Evolutionary conservation across 83 land plant species (phyloP).

Genomic region (Thuja plicata): DNA sequence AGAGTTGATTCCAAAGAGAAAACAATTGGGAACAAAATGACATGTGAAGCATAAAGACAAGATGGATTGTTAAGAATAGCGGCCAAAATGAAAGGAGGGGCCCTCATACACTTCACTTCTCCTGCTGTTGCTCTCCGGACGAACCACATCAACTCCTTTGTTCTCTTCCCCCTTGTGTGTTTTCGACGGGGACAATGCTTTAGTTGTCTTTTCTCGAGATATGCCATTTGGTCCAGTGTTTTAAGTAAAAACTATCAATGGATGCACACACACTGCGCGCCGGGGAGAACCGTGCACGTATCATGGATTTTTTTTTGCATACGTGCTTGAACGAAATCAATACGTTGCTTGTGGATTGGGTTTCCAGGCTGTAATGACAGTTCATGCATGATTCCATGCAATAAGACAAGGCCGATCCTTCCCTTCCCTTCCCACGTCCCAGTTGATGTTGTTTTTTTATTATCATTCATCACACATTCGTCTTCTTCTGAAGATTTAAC

Average conservation of each 20-base stretch:
- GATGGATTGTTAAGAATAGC: not conserved
- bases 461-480: not conserved
- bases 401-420: slow-evolving; percentile 8
- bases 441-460: not conserved
- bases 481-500: not conserved
- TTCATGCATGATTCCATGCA: not conserved
- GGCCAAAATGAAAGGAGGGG: not conserved
- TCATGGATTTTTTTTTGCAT: not conserved
- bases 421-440: not conserved
- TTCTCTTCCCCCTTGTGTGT: not conserved
- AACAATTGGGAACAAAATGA: not conserved
- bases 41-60: slow-evolving; percentile 14
- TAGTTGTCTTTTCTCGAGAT: too few species aligned
- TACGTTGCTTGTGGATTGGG: not conserved
- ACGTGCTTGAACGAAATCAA: not conserved
- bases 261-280: not conserved
- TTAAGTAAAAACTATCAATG: too few species aligned
- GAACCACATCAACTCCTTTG: slow-evolving; percentile 3
- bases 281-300: slow-evolving; percentile 7
- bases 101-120: too few species aligned
- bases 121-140: not conserved
- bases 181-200: slow-evolving; percentile 4
- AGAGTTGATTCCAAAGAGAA: not conserved
- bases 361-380: slow-evolving; percentile 7
- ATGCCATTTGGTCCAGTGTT: too few species aligned